Evolutionary conservation across 768 basidiomycete species (phyloP), one percentile per base, ranked within the genome.

Genomic region (Tricholomella constricta): DNA sequence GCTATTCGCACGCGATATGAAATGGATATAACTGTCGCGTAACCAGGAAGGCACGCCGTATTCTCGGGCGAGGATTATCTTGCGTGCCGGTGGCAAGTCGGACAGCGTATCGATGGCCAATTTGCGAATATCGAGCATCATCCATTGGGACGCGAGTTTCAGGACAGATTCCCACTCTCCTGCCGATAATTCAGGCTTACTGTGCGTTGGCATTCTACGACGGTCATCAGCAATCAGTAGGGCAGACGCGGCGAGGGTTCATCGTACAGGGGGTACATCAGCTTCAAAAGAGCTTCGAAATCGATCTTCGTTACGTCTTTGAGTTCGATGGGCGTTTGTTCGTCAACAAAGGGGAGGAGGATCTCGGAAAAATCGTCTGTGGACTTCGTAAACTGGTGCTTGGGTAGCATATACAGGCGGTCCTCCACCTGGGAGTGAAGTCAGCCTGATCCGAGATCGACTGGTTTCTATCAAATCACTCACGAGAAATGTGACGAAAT

Each of bases 241-340:
- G n/a, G 7, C 19, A 19, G 9, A 17, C 17, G 20, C 29, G 7
- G n/a, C 14, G 2, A 35, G 15, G 27, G 12, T 2, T 9, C 2
- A 40, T 48, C 58, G 34, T 25, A 59, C 58, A 53, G 8, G 1
- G 58, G 58, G 27, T 56, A 43, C 23, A 59, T 26, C 7, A 55
- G n/a, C 20, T 51, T 48, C 27, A 58, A 12, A 14, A 55, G 31
- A 19, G 50, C 50, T 7, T 23, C 20, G n/a, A 55, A 55, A 34
- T 58, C 53, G 7, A 22, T 19, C 17, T 47, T 48, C 14, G 15
- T 7, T 11, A 52, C 22, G 19, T 26, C 41, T 8, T 47, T 29
- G 10, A 55, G 51, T 14, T 23, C n/a, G 26, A 47, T 20, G 2
- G 27, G 43, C 6, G 38, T 49, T 9, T 45, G 31, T 44, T 48